These are phyloP conservation scores for Cytospora piceae DNA, from an alignment of 2,329 filamentous ascomycete species.

Conservation along the genomic window DNA sequence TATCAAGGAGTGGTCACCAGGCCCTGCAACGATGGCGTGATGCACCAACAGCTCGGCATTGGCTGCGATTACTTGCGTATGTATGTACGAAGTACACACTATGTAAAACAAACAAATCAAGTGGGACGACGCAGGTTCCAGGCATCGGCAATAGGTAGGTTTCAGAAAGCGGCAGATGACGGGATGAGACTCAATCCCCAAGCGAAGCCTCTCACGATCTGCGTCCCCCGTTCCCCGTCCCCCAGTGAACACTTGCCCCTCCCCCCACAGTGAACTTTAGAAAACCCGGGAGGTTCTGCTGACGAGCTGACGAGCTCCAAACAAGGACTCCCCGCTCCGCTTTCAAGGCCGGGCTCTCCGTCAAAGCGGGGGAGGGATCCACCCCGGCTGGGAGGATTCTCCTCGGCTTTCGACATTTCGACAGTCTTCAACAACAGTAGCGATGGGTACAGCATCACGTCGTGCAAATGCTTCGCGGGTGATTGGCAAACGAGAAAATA, in stretches of 20 bases:
- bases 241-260: neutral
- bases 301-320: neutral
- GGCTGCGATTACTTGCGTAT: constrained; percentile 16
- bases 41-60: neutral
- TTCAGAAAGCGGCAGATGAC: neutral
- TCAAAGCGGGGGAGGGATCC: neutral
- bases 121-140: constrained; percentile 1
- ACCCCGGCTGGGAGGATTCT: neutral
- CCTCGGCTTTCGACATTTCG: constrained; percentile 4
- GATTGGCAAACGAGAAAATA: neutral
- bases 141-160: neutral
- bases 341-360: neutral
- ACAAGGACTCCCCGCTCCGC: neutral
- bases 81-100: neutral
- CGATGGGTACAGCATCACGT: neutral
- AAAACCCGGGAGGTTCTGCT: neutral
- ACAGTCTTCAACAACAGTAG: neutral
- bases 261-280: constrained; percentile 16
- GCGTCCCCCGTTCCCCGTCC: neutral
- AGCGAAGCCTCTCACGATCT: constrained; percentile 8
- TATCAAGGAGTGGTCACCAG: neutral
- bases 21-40: constrained; percentile 11
- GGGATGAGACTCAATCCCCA: constrained; percentile 1
- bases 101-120: constrained; percentile 3
- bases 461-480: neutral